Conservation (phyloP, 2,329 filamentous ascomycete genomes). For the Stachybotrys echinatus region DNA sequence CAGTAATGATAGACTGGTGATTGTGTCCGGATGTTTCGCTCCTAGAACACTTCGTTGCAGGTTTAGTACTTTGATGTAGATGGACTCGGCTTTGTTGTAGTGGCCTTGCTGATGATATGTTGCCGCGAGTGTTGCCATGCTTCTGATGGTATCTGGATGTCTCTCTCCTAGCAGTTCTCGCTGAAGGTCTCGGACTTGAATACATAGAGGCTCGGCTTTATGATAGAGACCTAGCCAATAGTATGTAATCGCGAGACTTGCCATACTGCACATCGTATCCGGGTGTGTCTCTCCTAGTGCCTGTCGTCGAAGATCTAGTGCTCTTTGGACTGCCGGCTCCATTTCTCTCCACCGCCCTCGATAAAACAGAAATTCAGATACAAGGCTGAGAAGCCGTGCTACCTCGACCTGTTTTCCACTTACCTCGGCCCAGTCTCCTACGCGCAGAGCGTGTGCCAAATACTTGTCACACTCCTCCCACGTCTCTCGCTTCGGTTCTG, state of each 20-base stretch:
- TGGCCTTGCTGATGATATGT: background rate
- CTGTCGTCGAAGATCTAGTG: slow-evolving; percentile 8
- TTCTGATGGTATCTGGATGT: slow-evolving; percentile 6
- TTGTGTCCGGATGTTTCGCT: too few species aligned
- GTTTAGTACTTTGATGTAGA: too few species aligned
- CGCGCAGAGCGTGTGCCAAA: slow-evolving; percentile 18
- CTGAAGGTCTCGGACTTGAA: slow-evolving; percentile 7
- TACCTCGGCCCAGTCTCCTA: slow-evolving; percentile 15
- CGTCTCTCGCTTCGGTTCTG: slow-evolving; percentile 5
- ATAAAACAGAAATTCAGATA: slow-evolving; percentile 14
- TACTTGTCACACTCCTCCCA: slow-evolving; percentile 19
- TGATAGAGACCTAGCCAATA: slow-evolving; percentile 10
- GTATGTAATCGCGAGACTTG: slow-evolving; percentile 7
- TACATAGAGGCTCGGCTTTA: slow-evolving; percentile 9
- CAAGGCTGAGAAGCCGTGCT: slow-evolving; percentile 7
- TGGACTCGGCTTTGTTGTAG: background rate
- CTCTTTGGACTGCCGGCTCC: slow-evolving; percentile 12
- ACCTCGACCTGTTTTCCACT: slow-evolving; percentile 8
- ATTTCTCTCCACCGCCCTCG: slow-evolving; percentile 17
- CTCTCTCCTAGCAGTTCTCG: slow-evolving; percentile 12
- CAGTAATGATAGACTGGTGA: too few species aligned
- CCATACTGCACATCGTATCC: slow-evolving; percentile 1
- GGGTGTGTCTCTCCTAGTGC: slow-evolving; percentile 9
- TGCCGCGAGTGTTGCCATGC: background rate
- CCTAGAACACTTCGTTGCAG: too few species aligned